Base-by-base conservation (phyloP, 495 filamentous ascomycete species). In the Ramalina peruviana region DNA sequence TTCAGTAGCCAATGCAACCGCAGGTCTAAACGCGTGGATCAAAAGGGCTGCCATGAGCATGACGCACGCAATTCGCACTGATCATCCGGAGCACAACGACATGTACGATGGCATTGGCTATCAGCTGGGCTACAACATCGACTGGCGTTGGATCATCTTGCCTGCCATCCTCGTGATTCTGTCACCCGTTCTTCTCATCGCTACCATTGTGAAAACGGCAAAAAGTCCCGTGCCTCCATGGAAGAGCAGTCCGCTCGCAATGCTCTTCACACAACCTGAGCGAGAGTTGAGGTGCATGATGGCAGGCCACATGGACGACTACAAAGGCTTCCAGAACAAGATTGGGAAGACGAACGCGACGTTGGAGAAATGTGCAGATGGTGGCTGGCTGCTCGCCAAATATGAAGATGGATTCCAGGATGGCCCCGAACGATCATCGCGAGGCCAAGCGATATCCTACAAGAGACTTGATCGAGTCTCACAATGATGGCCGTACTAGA, bases 171-270 rank as follows among this genome's bases (percentile, higher is more conserved):
- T 54, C 4, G 40, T 54, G 12, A n/a, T 17, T 13, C 12, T 36
- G 16, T 49, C 51, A 11, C 6, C 37, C n/a, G 2, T 50, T 2
- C 27, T 54, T 15, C 46, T 54, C 9, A 15, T 49, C 12, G 21
- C 37, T 6, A 43, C 20, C 23, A 50, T 54, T n/a, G 19, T 44
- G 13, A 5, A 44, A 20, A 54, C 51, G 1, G 26, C 26, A 25
- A 42, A 21, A 36, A 49, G 27, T 26, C 26, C 26, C 6, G 38
- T 54, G 2, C 12, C 20, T 7, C 36, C 51, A 6, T 54, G 46
- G 51, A 54, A 49, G 20, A 26, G 38, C 36, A 49, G 46, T 39
- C 51, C 51, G 16, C 46, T 54, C 5, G 39, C 40, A 13, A 16
- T 54, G 16, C 19, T 54, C 7, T 54, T 50, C 17, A 40, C 40